Base-by-base conservation (phyloP, 371 early-diverging fungal species). In the Rhizopus delemar region DNA sequence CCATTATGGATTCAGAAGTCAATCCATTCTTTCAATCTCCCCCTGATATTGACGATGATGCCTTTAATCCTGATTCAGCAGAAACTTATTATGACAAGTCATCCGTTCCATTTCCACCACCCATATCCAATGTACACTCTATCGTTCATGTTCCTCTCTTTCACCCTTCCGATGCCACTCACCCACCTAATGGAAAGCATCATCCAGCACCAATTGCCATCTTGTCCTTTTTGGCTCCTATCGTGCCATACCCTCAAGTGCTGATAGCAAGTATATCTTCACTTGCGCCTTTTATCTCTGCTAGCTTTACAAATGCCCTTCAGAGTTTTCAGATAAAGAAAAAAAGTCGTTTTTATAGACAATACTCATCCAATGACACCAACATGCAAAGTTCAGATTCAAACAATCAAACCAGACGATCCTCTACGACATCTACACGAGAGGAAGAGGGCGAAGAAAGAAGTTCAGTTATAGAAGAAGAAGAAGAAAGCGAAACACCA, bases 41-140 rank as follows among this genome's bases (percentile, higher is more conserved):
- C 38, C 84, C 84, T 29, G 75, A 74, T 28, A 85, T 84, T 55
- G 85, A 86, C 38, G 85, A 86, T 39, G 84, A 83, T 28, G 78
- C 85, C 29, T 85, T 85, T 53, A 81, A 86, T 53, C 84, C 87
- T 8, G 74, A 70, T 8, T 73, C 77, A 22, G 74, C 82, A 13
- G 72, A 79, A 52, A 53, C 78, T 4, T 48, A 8, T 12, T 78
- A 69, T 34, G 61, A 64, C 36, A 55, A 66, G 31, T 53, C 65
- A 15, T 66, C 71, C 15, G 53, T 75, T 35, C 77, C 76, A 46
- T 80, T 66, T 53, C 81, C 64, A 46, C 73, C 59, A 35, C 74
- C 71, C 29, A 65, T 69, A 38, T 75, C 77, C 15, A 84, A 84
- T 59, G 71, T 78, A 16, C 81, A 79, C 33, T 85, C 87, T 3